Base-by-base conservation (phyloP, 2,329 filamentous ascomycete species). In the Ophiocordyceps camponoti-saundersi region DNA sequence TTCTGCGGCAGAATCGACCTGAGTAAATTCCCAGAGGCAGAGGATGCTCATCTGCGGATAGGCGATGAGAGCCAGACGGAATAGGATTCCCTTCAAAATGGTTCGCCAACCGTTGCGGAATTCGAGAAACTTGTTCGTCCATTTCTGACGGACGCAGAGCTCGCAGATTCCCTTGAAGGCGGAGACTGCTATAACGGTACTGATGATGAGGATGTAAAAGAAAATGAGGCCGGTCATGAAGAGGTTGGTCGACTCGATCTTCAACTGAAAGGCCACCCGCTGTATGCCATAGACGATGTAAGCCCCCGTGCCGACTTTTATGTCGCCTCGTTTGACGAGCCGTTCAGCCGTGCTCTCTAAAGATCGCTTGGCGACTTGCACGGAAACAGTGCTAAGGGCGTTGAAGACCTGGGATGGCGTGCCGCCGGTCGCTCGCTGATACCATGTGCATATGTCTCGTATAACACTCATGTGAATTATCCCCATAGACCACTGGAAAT, bases 401-500 rank as follows among this genome's bases (percentile, higher is more conserved):
- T 86, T 82, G 43, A 95, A 76, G 32, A 93, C 71, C 15, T 79
- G 84, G 3, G 86, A 80, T 0, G 90, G 85, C 0, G 76, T 86
- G 51, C 90, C 90, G 46, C 90, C 90, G 2, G 90, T 96, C 2
- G 90, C 77, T 51, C 89, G 83, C 66, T 95, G 89, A 61, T 95
- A 96, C 90, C 90, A 96, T 32, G 88, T 94, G 51, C 86, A 85
- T 57, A 95, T 84, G 44, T 71, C 72, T 67, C 95, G 87, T 67
- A 95, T 75, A 62, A 94, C 95, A 16, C 70, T 72, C 41, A 95
- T 73, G 45, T 77, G 77, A 57, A 96, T 94, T 56, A 96, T 88
- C 55, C 90, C 90, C 86, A 96, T 92, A 58, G 83, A 93, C 90
- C 90, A 96, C 61, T 93, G 85, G 68, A 96, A 95, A 65, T 95